phyloP scores from a whole-genome alignment of 2,329 filamentous ascomycete species.

The Paraphoma chrysanthemicola region DNA sequence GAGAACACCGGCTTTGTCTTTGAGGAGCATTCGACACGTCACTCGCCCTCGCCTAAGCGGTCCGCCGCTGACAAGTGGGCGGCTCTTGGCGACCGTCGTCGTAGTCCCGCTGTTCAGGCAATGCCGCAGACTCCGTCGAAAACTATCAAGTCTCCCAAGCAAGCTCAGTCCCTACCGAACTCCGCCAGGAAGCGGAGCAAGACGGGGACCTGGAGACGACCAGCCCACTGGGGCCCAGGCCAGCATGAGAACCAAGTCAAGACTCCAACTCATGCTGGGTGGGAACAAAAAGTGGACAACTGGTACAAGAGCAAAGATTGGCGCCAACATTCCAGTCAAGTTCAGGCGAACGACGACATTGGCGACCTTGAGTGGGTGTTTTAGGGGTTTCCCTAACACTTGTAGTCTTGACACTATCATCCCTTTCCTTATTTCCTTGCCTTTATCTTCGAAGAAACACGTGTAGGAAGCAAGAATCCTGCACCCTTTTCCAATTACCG shows the following conservation, averaged over 20 bases:
- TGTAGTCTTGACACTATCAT: constrained; percentile 59
- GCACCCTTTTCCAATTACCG: constrained; percentile 19
- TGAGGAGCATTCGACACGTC: constrained; percentile 63
- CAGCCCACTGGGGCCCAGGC: constrained; percentile 45
- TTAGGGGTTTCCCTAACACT: constrained; percentile 72
- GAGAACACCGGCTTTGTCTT: constrained; percentile 76
- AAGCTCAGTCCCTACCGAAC: constrained; percentile 39
- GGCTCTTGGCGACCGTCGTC: constrained; percentile 81
- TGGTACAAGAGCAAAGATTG: constrained; percentile 59
- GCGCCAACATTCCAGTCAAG: constrained; percentile 52
- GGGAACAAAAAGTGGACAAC: constrained; percentile 45
- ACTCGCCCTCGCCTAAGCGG: constrained; percentile 73
- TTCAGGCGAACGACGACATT: constrained; percentile 65
- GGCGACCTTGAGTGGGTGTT: constrained; percentile 93
- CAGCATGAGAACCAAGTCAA: constrained; percentile 38
- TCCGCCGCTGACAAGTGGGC: constrained; percentile 83
- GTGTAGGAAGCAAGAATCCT: constrained; percentile 35
- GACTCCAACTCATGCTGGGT: constrained; percentile 23
- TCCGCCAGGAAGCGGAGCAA: constrained; percentile 50
- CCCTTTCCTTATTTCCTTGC: constrained; percentile 37
- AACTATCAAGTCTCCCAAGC: constrained; percentile 41
- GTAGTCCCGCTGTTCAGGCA: constrained; percentile 64
- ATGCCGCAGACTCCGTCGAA: constrained; percentile 53
- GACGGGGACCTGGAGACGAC: constrained; percentile 47
- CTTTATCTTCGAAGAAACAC: constrained; percentile 25